phyloP scores from a whole-genome alignment of 208 protist species.

The Trypanosoma melophagium region DNA sequence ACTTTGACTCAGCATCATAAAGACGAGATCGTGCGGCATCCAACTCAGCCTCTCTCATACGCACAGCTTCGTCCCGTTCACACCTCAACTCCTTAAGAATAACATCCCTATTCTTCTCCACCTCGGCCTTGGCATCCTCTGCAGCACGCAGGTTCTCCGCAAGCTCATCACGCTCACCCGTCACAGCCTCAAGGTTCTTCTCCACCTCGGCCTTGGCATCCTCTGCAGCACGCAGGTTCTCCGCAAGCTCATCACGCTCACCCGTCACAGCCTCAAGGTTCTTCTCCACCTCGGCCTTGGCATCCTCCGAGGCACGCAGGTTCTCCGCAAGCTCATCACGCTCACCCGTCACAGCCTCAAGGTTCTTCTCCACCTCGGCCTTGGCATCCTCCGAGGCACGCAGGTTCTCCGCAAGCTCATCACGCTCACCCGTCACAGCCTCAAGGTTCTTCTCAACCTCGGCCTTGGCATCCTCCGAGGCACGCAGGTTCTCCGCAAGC shows the following conservation, averaged over 20 bases:
- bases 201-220: constrained; percentile 30
- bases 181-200: constrained; percentile 18
- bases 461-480: neutral
- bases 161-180: constrained; percentile 24
- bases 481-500: neutral
- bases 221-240: neutral
- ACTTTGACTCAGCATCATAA: neutral
- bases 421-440: neutral
- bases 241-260: neutral
- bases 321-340: constrained; percentile 30
- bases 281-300: neutral
- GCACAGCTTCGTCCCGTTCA: neutral
- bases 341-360: constrained; percentile 20
- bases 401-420: constrained; percentile 11
- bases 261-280: neutral
- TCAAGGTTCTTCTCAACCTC: neutral
- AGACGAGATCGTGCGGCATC: neutral
- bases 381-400: constrained; percentile 18
- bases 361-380: constrained; percentile 30
- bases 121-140: constrained; percentile 6
- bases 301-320: neutral
- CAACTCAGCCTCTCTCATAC: neutral
- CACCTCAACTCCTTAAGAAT: neutral
- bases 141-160: constrained; percentile 21
- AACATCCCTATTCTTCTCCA: constrained; percentile 3